phyloP scores from a whole-genome alignment of 768 basidiomycete genomes.

The Russula vinacea region DNA sequence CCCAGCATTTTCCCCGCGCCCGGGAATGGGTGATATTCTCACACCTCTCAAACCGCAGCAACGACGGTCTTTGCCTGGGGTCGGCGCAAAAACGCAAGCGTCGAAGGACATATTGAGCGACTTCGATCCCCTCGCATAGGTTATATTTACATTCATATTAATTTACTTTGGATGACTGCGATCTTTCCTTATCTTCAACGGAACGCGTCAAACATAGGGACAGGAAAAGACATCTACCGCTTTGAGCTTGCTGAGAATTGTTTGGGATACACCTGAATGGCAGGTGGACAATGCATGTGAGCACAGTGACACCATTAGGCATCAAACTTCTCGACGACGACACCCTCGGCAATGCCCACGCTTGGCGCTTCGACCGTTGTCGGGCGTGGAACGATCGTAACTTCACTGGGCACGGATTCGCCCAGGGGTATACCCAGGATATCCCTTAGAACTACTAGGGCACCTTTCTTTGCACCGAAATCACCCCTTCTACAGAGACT shows the following conservation, averaged over 20 bases:
- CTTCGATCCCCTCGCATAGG: constrained; percentile 71
- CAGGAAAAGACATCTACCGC: neutral
- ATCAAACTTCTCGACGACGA: constrained; percentile 16
- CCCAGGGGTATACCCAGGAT: constrained; percentile 48
- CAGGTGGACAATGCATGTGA: neutral
- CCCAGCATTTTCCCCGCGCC: constrained; percentile 34
- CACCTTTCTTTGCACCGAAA: constrained; percentile 66
- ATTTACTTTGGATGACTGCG: neutral
- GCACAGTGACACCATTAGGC: neutral
- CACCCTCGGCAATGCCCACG: constrained; percentile 39
- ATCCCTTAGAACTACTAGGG: constrained; percentile 58
- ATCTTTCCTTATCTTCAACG: neutral
- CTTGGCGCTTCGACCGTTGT: constrained; percentile 55
- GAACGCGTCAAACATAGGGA: neutral
- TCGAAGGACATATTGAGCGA: constrained; percentile 75
- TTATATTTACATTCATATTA: neutral
- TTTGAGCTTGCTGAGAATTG: neutral
- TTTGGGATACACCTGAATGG: neutral
- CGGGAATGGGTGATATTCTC: constrained; percentile 51
- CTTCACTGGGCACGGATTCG: constrained; percentile 36
- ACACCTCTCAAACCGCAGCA: constrained; percentile 59
- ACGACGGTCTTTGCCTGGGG: constrained; percentile 41
- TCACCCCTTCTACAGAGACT: constrained; percentile 66
- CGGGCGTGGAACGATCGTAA: constrained; percentile 35
- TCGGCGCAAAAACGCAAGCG: constrained; percentile 43